Conservation (phyloP, 805 yeast genomes). For the Alloascoidea africana region DNA sequence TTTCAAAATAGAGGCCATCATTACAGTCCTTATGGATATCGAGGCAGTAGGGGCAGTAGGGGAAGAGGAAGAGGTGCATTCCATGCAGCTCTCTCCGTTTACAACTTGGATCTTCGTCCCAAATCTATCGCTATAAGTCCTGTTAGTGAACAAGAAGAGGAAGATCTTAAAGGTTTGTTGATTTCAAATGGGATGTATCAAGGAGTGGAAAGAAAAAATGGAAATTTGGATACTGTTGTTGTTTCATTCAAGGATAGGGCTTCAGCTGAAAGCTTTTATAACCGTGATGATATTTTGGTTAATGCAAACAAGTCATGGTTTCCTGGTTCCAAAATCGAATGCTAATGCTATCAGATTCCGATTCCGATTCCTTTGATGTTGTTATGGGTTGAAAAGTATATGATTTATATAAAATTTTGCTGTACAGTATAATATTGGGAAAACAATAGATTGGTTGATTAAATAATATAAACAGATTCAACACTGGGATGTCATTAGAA, state of each 20-base stretch:
- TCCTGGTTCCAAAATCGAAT: too few relatives aligned
- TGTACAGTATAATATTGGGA: too few relatives aligned
- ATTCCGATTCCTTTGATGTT: too few relatives aligned
- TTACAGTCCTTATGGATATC: conserved; percentile 4
- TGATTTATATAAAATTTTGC: too few relatives aligned
- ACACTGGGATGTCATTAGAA: conserved; percentile 19
- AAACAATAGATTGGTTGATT: too few relatives aligned
- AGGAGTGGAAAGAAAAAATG: conserved; percentile 7
- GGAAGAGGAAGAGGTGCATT: conserved; percentile 10
- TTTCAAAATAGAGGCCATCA: conserved; percentile 10
- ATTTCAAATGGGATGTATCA: conserved; percentile 12
- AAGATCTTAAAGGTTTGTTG: conserved; percentile 16
- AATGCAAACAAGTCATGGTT: too few relatives aligned
- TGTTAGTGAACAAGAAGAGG: conserved; percentile 17
- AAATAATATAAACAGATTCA: too few relatives aligned
- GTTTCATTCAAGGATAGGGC: conserved; percentile 19
- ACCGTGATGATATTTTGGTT: neutral
- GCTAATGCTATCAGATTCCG: too few relatives aligned
- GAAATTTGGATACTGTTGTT: conserved; percentile 6
- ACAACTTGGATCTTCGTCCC: conserved; percentile 22
- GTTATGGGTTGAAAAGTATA: too few relatives aligned
- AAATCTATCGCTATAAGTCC: conserved; percentile 18
- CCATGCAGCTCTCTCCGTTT: conserved; percentile 12
- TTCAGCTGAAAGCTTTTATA: conserved; percentile 21
- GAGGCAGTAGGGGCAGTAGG: conserved; percentile 11